A percentile compares a stretch with the other conserved stretches of the same genome.
These are phyloP conservation scores for Sinapis alba DNA, from an alignment of 441 rosid species.

Conservation along the genomic window DNA sequence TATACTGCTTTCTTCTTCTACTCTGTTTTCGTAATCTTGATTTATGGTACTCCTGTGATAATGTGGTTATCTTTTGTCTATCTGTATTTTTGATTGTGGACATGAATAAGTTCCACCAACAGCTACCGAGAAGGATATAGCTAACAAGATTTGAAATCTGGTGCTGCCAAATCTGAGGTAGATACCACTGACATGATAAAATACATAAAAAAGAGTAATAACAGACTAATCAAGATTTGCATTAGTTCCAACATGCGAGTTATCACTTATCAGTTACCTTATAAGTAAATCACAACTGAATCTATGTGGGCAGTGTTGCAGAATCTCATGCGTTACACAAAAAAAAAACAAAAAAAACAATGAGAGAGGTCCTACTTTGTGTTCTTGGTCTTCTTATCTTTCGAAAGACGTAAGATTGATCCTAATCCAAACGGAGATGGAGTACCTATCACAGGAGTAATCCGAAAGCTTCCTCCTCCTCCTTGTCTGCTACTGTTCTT, in stretches of 20 bases:
- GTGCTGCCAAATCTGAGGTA: background rate
- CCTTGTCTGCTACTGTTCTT: conserved; percentile 29
- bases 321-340: conserved; percentile 12
- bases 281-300: background rate
- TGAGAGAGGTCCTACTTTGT: conserved; percentile 10
- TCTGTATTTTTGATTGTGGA: too few relatives aligned
- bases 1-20: background rate
- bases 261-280: background rate
- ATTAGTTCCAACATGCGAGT: background rate
- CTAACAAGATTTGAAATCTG: background rate
- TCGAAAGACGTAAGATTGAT: conserved; percentile 55
- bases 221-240: conserved; percentile 9
- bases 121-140: background rate
- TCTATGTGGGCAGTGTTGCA: background rate
- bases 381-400: conserved; percentile 58
- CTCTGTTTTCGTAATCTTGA: background rate
- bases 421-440: conserved; percentile 79
- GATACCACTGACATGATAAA: background rate
- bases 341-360: background rate
- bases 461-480: conserved; percentile 45
- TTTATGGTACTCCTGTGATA: background rate
- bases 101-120: background rate
- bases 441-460: conserved; percentile 64
- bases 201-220: background rate
- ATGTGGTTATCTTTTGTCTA: too few relatives aligned